Evolutionary conservation across 2,329 filamentous ascomycete species (phyloP).

Genomic region (Sordariomycetes sp.): DNA sequence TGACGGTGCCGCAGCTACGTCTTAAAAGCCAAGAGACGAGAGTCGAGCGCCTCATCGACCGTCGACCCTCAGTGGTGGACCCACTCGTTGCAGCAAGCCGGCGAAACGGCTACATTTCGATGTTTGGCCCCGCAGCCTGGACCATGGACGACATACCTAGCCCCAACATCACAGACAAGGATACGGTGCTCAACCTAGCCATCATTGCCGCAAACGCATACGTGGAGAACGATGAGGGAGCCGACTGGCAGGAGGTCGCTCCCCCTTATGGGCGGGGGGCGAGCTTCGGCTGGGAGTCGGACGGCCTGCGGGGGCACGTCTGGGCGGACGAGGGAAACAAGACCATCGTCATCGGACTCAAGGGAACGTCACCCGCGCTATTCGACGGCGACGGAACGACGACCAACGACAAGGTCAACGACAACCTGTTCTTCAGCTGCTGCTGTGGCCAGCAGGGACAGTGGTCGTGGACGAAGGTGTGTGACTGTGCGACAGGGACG

Average conservation of each 20-base stretch:
- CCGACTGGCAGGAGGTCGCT: slow-evolving; percentile 75
- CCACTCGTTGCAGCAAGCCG: slow-evolving; percentile 63
- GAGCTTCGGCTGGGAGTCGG: slow-evolving; percentile 85
- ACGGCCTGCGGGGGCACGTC: slow-evolving; percentile 84
- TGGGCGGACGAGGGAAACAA: slow-evolving; percentile 77
- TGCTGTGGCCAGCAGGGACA: slow-evolving; percentile 92
- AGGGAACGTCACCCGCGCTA: slow-evolving; percentile 79
- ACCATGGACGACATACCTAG: slow-evolving; percentile 63
- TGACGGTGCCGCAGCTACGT: slow-evolving; percentile 36
- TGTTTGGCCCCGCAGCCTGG: slow-evolving; percentile 66
- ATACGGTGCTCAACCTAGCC: slow-evolving; percentile 72
- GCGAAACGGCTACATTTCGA: slow-evolving; percentile 50
- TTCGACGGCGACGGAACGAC: slow-evolving; percentile 97
- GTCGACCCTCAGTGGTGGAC: slow-evolving; percentile 64
- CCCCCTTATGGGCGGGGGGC: slow-evolving; percentile 71
- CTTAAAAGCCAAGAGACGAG: slow-evolving; percentile 50
- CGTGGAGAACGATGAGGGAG: slow-evolving; percentile 54
- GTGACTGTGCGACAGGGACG: slow-evolving; percentile 77
- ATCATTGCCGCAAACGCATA: slow-evolving; percentile 87
- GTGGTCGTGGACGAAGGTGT: slow-evolving; percentile 82
- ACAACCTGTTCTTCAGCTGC: slow-evolving; percentile 96
- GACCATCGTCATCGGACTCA: slow-evolving; percentile 83
- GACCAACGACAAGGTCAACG: slow-evolving; percentile 93
- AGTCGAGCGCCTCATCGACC: slow-evolving; percentile 73
- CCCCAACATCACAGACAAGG: slow-evolving; percentile 75